Base-by-base conservation (phyloP, 139 green algal species). In the Coccomyxa sp. region DNA sequence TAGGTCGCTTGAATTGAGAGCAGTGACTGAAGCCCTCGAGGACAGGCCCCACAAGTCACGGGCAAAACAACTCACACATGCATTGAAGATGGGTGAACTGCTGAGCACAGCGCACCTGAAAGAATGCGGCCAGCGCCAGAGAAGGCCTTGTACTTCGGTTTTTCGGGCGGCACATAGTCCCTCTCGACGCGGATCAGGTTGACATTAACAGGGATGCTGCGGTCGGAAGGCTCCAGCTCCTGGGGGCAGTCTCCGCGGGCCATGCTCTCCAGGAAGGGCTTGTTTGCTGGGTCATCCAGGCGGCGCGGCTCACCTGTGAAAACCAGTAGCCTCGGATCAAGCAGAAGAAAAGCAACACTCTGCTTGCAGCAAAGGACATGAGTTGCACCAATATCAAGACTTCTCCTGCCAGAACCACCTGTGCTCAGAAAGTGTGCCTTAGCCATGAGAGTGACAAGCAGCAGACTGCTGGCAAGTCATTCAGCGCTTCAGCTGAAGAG, bases 141-240 rank as follows among this genome's bases (percentile, higher is more conserved):
- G 83, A 97, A 98, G 0, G 93, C 92, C 0, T 80, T 85, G 79
- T 94, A 94, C 38, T 80, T 87, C 25, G 92, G 91, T 79, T 90
- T 86, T 28, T 81, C 82, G 18, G 90, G 91, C 0, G 85, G 75
- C 27, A 76, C 58, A 84, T 96, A 98, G 17, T 95, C 90, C 59
- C 93, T 90, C 51, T 95, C 92, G 13, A 89, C 91, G 11, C 92
- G 86, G 66, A 98, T 82, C 83, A 98, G 86, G 86, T 97, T 97
- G n/a, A 98, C 94, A 21, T 88, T 91, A 1, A 98, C 88, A 57
- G 77, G 79, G 23, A 32, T 86, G 10, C 83, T 60, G 21, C 80
- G 85, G 66, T 83, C 74, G 12, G 68, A 81, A 0, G 91, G 88
- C 67, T 95, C 90, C 68, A 96, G 90, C 91, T 96, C 93, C 31